These are phyloP conservation scores for Arthrobotrys sinensis DNA, from an alignment of 2,329 filamentous ascomycete species.

Conservation along the genomic window DNA sequence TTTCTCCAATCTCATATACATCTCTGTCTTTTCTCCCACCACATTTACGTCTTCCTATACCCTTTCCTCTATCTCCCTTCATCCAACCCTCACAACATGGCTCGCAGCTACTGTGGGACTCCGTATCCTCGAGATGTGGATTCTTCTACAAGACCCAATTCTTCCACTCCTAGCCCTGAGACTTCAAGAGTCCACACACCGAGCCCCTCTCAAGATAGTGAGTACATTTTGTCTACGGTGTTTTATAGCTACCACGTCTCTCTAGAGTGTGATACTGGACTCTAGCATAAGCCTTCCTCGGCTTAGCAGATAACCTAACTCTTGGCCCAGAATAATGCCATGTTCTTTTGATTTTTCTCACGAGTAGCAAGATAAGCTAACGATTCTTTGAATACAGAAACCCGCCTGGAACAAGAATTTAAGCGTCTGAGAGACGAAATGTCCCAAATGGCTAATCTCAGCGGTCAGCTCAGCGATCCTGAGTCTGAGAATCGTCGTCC, in stretches of 20 bases:
- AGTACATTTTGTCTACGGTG: not conserved
- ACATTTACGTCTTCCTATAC: not conserved
- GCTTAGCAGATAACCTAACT: not conserved
- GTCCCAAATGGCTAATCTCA: not conserved
- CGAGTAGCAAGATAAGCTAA: not conserved
- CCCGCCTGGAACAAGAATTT: not conserved
- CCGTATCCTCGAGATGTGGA: not conserved
- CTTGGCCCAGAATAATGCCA: too few relatives aligned
- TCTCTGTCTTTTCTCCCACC: too few relatives aligned
- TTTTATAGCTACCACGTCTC: not conserved
- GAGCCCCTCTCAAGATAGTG: constrained; percentile 3
- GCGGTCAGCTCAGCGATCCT: constrained; percentile 15
- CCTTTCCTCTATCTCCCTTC: not conserved
- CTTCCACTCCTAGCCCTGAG: not conserved
- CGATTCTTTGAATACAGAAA: not conserved
- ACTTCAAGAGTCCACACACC: not conserved
- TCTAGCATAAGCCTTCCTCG: not conserved
- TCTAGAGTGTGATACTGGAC: not conserved
- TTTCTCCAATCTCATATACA: too few relatives aligned
- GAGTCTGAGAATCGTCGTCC: constrained; percentile 3
- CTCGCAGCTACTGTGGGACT: not conserved
- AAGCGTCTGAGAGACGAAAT: constrained; percentile 5
- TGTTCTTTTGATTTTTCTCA: too few relatives aligned
- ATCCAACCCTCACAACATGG: not conserved
- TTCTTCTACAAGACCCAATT: not conserved